phyloP scores from a whole-genome alignment of 129 eudicot genomes.

The Glebionis coronaria region DNA sequence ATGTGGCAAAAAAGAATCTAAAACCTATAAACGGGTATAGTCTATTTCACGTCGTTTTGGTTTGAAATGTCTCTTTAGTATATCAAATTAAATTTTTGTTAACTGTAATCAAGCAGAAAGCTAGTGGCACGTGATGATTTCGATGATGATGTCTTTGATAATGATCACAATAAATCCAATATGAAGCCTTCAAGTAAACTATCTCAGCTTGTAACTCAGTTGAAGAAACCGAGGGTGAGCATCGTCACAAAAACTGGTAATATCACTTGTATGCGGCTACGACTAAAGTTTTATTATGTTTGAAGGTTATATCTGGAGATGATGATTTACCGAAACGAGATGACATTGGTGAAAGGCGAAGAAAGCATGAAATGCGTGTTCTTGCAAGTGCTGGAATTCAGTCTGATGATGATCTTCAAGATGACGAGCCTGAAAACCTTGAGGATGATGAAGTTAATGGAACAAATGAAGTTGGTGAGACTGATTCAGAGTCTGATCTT shows the following conservation, averaged over 20 bases:
- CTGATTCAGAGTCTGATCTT: constrained; percentile 65
- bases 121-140: constrained; percentile 85
- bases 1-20: constrained; percentile 32
- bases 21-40: constrained; percentile 57
- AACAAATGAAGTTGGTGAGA: constrained; percentile 32
- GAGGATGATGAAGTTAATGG: constrained; percentile 37
- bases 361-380: constrained; percentile 79
- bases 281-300: neutral
- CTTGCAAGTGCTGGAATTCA: constrained; percentile 72
- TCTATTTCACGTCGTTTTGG: neutral
- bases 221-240: constrained; percentile 53
- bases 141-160: constrained; percentile 61
- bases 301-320: constrained; percentile 79
- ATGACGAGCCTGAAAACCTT: constrained; percentile 30
- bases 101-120: constrained; percentile 42
- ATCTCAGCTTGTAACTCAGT: constrained; percentile 46
- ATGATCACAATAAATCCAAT: constrained; percentile 27
- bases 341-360: constrained; percentile 91
- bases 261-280: neutral
- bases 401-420: constrained; percentile 47
- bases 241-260: constrained; percentile 6
- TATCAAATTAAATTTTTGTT: constrained; percentile 1
- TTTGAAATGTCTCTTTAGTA: neutral
- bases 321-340: constrained; percentile 90
- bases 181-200: constrained; percentile 27